Evolutionary conservation across 1,139 yeast genomes (phyloP), one percentile per base, ranked within the genome.

Genomic region (Sugiyamaella paludigena): DNA sequence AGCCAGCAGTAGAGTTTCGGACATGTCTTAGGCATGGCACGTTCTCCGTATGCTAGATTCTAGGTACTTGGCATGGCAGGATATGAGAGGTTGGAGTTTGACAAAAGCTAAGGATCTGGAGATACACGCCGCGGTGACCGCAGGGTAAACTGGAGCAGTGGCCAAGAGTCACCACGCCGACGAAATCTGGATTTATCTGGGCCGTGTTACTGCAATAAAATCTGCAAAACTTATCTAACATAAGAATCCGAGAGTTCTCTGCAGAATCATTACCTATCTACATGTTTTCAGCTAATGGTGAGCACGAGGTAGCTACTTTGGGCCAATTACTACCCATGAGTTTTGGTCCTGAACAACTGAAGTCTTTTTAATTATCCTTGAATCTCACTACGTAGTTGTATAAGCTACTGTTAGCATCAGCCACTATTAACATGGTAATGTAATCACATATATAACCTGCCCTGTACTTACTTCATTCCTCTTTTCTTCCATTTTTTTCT

Each of bases 311-410:
- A 43, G 67, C 73, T 56, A 73, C 78, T 8, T 64, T 88, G 48
- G 75, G 72, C n/a, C 87, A 68, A 56, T 71, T 91, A 51, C 72
- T 89, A 42, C 98, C 98, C 0, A 65, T 78, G 63, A 83, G 95
- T 60, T 91, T 91, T 68, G 97, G 97, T 0, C 97, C 97, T 0
- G 91, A 78, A 26, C 79, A 83, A 58, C 67, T 85, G 48, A 45
- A 49, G 13, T 40, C 49, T 36, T 31, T 38, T 33, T 46, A 38
- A 37, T 36, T 37, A 36, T n/a, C 50, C 50, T 39, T 57, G 57
- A 27, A 54, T 45, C 49, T 55, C 51, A 28, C 63, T 52, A 40
- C 62, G 58, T 36, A 60, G 56, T 49, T 57, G 57, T 37, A 62
- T 56, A 39, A 62, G 48, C 58, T 57, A 39, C 6, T n/a, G 34